Percentiles rank a stretch among this genome's conserved stretches.
Conservation (phyloP, 331 rosid genomes). For the Malus hybrid region DNA sequence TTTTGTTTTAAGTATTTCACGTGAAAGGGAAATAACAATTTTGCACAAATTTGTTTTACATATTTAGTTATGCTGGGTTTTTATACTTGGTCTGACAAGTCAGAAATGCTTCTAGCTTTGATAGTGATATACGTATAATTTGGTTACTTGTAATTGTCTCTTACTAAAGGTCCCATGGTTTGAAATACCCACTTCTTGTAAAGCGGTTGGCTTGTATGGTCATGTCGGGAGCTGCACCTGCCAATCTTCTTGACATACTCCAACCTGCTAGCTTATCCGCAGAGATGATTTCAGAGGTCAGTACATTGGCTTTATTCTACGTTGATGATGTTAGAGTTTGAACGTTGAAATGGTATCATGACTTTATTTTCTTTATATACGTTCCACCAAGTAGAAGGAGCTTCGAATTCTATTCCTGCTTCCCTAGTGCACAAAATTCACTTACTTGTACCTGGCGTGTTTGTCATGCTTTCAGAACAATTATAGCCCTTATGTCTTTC, state of each 20-base stretch:
- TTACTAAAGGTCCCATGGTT: constrained; percentile 54
- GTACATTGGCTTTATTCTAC: constrained; percentile 1
- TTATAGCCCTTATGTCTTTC: not conserved
- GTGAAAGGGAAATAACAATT: not conserved
- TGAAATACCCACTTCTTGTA: constrained; percentile 79
- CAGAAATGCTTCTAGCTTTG: not conserved
- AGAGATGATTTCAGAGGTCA: constrained; percentile 51
- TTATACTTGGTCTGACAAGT: not conserved
- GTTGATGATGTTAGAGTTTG: not conserved
- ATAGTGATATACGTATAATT: not conserved
- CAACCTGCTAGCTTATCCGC: constrained; percentile 71
- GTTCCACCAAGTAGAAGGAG: not conserved
- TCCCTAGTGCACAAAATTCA: not conserved
- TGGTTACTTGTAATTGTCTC: constrained; percentile 1
- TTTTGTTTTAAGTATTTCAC: too few species aligned
- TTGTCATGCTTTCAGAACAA: not conserved
- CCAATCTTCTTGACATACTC: constrained; percentile 77
- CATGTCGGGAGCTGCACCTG: constrained; percentile 52
- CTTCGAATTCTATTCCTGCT: not conserved
- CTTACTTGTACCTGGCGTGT: not conserved
- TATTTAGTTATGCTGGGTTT: not conserved
- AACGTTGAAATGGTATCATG: not conserved
- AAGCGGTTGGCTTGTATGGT: constrained; percentile 94
- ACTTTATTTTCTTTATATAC: not conserved
- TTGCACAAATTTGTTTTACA: not conserved